These are phyloP conservation scores for Ascochyta koolunga DNA, from an alignment of 2,329 filamentous ascomycete genomes.

Conservation along the genomic window DNA sequence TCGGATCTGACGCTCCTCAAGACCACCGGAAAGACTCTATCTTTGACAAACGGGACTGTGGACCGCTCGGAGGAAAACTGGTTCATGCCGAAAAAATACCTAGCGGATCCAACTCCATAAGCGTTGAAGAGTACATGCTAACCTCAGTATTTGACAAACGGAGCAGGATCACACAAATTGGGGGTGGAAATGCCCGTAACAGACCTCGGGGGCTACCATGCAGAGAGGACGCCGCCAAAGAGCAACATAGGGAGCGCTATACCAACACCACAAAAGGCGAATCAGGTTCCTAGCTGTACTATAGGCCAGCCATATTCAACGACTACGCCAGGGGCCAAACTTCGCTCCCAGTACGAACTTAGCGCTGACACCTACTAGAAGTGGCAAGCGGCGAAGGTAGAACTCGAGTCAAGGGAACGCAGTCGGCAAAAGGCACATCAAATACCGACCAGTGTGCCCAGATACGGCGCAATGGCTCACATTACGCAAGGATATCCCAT, in stretches of 20 bases:
- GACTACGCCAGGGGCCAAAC: not conserved
- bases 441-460: not conserved
- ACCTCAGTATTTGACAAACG: not conserved
- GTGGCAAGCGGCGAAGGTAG: not conserved
- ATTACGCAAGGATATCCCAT: not conserved
- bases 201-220: not conserved
- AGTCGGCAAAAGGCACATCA: not conserved
- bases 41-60: not conserved
- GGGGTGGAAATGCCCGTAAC: not conserved
- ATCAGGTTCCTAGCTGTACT: not conserved
- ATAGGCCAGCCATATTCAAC: not conserved
- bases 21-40: not conserved
- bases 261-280: not conserved
- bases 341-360: not conserved
- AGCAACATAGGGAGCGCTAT: not conserved
- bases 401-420: not conserved
- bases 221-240: not conserved
- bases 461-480: not conserved
- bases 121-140: not conserved
- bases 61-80: not conserved
- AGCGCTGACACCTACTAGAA: constrained; percentile 6
- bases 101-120: not conserved
- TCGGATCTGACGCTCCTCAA: not conserved
- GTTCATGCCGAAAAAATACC: constrained; percentile 5
- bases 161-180: not conserved